A percentile compares a stretch with the other conserved stretches of the same genome.
These are phyloP conservation scores for Globisporangium iwayamae DNA, from an alignment of 352 stramenopile genomes.

Conservation along the genomic window DNA sequence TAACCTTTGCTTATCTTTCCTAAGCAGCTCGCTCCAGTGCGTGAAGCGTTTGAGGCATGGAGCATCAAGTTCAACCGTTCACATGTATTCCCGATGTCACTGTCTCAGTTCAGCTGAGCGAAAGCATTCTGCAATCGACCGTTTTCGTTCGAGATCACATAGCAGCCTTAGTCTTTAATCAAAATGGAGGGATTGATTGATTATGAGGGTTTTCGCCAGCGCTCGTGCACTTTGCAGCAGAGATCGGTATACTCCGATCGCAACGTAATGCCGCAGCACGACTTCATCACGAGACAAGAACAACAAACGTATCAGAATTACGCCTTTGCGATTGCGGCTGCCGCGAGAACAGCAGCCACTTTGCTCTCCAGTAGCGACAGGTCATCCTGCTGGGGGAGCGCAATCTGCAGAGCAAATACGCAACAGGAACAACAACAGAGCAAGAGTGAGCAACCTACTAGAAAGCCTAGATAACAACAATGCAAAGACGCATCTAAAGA, in stretches of 20 bases:
- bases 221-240: too few species aligned
- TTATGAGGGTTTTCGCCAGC: background rate
- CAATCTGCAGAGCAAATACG: constrained; percentile 33
- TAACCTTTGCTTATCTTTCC: constrained; percentile 3
- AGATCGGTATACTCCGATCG: too few species aligned
- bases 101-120: background rate
- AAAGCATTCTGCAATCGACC: background rate
- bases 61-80: constrained; percentile 50
- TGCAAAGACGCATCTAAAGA: background rate
- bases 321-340: constrained; percentile 37
- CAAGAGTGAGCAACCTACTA: constrained; percentile 3
- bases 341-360: constrained; percentile 45
- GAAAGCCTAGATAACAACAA: background rate
- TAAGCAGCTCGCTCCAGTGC: constrained; percentile 33
- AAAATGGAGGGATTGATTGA: background rate
- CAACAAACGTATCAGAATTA: constrained; percentile 15
- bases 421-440: constrained; percentile 9
- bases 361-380: constrained; percentile 60
- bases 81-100: constrained; percentile 27
- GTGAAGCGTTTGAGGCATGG: constrained; percentile 55
- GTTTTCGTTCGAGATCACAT: background rate
- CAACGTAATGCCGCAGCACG: too few species aligned
- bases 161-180: background rate
- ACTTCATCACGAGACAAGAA: background rate
- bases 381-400: constrained; percentile 60